Conservation (phyloP, 2,329 filamentous ascomycete species). For the Coccinonectria pachysandricola region DNA sequence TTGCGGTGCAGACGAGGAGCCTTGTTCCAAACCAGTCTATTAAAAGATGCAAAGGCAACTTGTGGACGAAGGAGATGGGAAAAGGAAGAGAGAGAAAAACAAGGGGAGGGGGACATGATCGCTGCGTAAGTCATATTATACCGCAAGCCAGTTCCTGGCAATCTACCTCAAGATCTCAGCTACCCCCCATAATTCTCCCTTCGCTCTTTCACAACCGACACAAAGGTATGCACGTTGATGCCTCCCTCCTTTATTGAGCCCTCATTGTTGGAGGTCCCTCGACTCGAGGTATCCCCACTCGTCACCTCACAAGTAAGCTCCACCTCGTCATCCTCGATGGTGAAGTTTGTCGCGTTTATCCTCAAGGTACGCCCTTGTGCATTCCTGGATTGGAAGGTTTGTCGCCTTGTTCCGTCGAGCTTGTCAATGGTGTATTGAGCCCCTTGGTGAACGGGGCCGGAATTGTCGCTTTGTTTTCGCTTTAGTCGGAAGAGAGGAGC, state of each 20-base stretch:
- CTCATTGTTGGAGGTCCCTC: neutral
- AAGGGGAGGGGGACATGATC: too few species aligned
- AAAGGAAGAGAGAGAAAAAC: too few species aligned
- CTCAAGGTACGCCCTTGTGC: too few species aligned
- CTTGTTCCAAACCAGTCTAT: too few species aligned
- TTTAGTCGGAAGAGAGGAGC: conserved; percentile 1
- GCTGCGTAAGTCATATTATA: too few species aligned
- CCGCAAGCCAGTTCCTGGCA: too few species aligned
- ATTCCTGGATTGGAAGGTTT: neutral
- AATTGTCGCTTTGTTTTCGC: neutral
- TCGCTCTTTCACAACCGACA: conserved; percentile 1
- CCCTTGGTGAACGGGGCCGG: neutral
- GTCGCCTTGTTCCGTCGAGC: neutral
- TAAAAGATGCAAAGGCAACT: too few species aligned
- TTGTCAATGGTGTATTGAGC: neutral
- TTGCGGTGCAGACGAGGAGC: too few species aligned
- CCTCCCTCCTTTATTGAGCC: neutral
- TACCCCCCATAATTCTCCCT: too few species aligned
- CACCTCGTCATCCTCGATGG: conserved; percentile 1
- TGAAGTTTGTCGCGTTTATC: neutral
- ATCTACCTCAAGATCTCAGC: too few species aligned
- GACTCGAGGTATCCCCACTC: neutral
- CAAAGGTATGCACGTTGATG: neutral
- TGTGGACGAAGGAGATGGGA: too few species aligned
- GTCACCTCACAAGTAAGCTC: neutral